Conservation (phyloP, 2,329 filamentous ascomycete genomes). For the Claviceps sp. region DNA sequence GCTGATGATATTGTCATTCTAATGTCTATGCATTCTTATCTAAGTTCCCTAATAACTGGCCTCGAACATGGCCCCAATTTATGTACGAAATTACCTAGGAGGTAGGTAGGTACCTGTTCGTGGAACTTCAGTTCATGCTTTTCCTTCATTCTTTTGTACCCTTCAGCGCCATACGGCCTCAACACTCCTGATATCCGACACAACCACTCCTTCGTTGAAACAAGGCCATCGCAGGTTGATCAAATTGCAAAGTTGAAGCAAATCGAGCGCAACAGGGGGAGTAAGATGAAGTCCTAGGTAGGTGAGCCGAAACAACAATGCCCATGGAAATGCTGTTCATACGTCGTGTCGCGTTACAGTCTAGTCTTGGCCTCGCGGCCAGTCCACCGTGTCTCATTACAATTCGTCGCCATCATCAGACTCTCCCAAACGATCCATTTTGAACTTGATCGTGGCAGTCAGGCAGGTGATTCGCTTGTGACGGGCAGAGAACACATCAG, state of each 20-base stretch:
- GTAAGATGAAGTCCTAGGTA: not conserved
- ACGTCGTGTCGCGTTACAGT: not conserved
- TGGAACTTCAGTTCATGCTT: no score
- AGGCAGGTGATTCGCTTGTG: slow-evolving; percentile 72
- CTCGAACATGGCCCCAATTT: no score
- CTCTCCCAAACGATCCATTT: slow-evolving; percentile 18
- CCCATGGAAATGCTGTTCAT: not conserved
- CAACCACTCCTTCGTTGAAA: not conserved
- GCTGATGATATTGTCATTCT: no score
- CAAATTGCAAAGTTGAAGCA: not conserved
- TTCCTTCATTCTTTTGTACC: no score
- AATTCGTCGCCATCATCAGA: slow-evolving; percentile 27
- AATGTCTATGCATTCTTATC: no score
- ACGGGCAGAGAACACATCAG: no score
- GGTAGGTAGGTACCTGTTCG: no score
- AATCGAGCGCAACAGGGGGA: not conserved
- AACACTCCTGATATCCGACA: no score
- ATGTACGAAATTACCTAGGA: no score
- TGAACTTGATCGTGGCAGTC: slow-evolving; percentile 57
- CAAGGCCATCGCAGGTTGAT: not conserved
- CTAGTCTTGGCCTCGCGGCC: not conserved
- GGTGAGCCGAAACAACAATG: not conserved
- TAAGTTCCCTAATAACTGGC: no score
- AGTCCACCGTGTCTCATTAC: slow-evolving; percentile 13
- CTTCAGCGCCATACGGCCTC: no score